Evolutionary conservation across 441 rosid genomes (phyloP), one percentile per base, ranked within the genome.

Genomic region (Oxalis stricta): DNA sequence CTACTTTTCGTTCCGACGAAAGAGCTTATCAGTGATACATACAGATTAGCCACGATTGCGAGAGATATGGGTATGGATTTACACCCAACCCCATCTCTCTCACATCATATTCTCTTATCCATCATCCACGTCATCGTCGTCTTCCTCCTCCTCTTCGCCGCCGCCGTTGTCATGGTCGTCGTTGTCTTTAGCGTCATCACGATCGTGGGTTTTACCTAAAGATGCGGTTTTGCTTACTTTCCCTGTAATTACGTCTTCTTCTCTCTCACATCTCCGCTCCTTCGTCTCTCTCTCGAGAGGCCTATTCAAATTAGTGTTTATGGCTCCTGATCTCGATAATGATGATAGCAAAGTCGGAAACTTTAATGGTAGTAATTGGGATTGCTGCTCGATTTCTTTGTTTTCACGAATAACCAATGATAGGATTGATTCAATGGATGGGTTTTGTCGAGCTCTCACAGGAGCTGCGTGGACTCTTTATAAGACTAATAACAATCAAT

Each of bases 61-160:
- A 71, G 87, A 56, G 76, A 75, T 59, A 69, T 75, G 65, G 87
- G 87, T 15, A 75, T 79, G 83, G 83, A 73, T 48, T 52, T 75
- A 21, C 59, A 68, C 57, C 87, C 87, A 5, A 69, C 76, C 9
- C 80, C 83, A 9, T 72, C 87, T 0, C 87, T 79, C 56, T 79
- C 87, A 75, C 71, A 66, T 79, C 65, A 58, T 79, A 57, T 75
- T 79, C 74, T 70, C 87, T n/a, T 72, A 51, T 59, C 72, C 74
- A 4, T 44, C 65, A 5, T 44, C 66, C 0, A 52, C 52, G 1
- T 52, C 77, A 0, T 31, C 49, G 16, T 53, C 77, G 10, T 59
- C 69, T 2, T 56, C 77, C 0, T 12, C 60, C 0, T 68, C 80
- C 0, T 35, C 67, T 2, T 55, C 73, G 5, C 50, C 51, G 0